Base-by-base conservation (phyloP, 257 asterid genomes). In the Solanum corneliomulleri region DNA sequence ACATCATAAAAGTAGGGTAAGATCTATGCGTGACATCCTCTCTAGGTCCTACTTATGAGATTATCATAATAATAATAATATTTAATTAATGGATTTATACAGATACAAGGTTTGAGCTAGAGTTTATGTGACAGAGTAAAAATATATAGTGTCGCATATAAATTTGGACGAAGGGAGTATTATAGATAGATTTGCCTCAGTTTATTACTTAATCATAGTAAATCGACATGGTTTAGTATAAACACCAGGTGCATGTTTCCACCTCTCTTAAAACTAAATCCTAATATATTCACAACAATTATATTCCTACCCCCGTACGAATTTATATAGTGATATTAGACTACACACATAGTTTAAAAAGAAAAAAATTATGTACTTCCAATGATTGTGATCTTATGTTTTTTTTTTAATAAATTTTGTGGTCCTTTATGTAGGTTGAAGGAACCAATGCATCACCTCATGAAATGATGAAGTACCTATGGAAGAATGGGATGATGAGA, bases 401-500 rank as follows among this genome's bases (percentile, higher is more conserved):
- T 62, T 62, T 47, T 62, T n/a, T 3, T 0, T 0, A 33, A 3
- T 3, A 62, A 62, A 23, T 4, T 41, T 2, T 75, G 12, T 76
- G 35, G 58, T 76, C 60, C 37, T 13, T 77, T 42, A 42, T 77
- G 44, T 77, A 77, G 83, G 83, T 44, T n/a, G 62, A 77, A 77
- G 62, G 37, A 42, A 77, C 14, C 44, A 56, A 77, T 42, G n/a
- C 37, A 15, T 44, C 83, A 14, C 60, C 62, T 42, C 29, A 62
- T 62, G 39, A 77, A 3, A 77, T 77, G 83, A 44, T 77, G 83
- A 77, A n/a, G 11, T 44, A 25, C 62, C 62, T 42, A 0, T n/a
- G 83, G 85, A 87, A 47, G 87, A 91, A 89, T 83, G 85, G 86
- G 72, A 84, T 86, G 87, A 85, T 85, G 68, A 90, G 80, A 83